These are phyloP conservation scores for Hypomyces rosellus DNA, from an alignment of 2,329 filamentous ascomycete species.

Conservation along the genomic window DNA sequence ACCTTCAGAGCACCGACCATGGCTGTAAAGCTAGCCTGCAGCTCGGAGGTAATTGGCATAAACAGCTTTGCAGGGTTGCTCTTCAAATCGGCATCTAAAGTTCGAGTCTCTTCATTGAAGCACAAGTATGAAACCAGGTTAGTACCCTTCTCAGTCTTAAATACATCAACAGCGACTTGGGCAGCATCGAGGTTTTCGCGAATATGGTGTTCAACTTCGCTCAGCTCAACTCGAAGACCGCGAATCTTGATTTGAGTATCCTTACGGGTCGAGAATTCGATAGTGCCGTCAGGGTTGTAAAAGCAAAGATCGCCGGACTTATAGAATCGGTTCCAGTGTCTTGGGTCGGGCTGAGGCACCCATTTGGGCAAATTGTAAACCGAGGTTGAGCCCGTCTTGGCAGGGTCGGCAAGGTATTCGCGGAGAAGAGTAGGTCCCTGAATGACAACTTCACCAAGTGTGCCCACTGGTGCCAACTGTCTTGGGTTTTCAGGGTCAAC, in stretches of 20 bases:
- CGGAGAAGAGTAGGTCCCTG: conserved; percentile 1
- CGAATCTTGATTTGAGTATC: conserved; percentile 9
- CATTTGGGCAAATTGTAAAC: background rate
- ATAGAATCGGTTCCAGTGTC: conserved; percentile 1
- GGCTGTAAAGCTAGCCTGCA: background rate
- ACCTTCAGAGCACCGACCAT: background rate
- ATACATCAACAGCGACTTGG: conserved; percentile 3
- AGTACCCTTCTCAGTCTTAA: too few relatives aligned
- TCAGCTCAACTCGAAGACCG: conserved; percentile 5
- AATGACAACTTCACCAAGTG: conserved; percentile 3
- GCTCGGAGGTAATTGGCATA: background rate
- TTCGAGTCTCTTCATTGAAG: background rate
- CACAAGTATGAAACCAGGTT: conserved; percentile 1
- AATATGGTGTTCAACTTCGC: conserved; percentile 9
- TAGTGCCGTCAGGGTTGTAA: conserved; percentile 6
- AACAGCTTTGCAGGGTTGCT: background rate
- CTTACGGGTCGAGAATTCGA: conserved; percentile 1
- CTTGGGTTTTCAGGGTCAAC: conserved; percentile 1
- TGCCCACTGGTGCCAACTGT: background rate
- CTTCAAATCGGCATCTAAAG: background rate
- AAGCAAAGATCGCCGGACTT: conserved; percentile 2
- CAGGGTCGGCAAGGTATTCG: background rate
- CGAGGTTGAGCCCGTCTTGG: background rate
- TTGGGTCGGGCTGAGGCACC: background rate
- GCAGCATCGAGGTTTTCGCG: background rate